Conservation (phyloP, 148 eudicot genomes). For the Tetragonia tetragonoides region DNA sequence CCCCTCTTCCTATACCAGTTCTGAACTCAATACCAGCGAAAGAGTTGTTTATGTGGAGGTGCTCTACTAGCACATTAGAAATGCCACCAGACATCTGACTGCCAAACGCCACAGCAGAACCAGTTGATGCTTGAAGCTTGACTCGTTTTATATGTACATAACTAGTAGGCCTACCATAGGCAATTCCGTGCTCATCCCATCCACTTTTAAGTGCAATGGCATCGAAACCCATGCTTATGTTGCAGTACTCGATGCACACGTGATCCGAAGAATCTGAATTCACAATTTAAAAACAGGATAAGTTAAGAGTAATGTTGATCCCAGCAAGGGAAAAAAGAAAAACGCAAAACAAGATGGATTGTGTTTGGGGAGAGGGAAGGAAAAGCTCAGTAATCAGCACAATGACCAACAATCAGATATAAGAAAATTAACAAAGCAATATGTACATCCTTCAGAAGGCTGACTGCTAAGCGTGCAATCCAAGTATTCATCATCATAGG, state of each 20-base stretch:
- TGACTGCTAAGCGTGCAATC: background rate
- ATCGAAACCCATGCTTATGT: slow-evolving; percentile 49
- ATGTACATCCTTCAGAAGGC: background rate
- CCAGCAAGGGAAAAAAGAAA: background rate
- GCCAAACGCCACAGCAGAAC: slow-evolving; percentile 50
- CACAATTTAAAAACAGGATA: slow-evolving; percentile 7
- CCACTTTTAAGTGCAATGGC: slow-evolving; percentile 57
- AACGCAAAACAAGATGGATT: no score
- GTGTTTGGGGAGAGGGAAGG: background rate
- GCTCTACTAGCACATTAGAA: slow-evolving; percentile 33
- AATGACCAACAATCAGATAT: background rate
- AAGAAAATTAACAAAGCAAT: background rate
- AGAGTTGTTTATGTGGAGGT: slow-evolving; percentile 34
- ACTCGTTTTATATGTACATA: slow-evolving; percentile 44
- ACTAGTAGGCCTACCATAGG: slow-evolving; percentile 39
- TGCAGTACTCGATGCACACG: slow-evolving; percentile 45
- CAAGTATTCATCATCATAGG: background rate
- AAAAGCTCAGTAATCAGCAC: background rate
- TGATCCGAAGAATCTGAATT: slow-evolving; percentile 51
- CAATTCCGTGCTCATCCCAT: slow-evolving; percentile 54
- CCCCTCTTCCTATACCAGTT: slow-evolving; percentile 49
- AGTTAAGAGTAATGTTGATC: background rate
- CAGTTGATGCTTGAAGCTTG: slow-evolving; percentile 42
- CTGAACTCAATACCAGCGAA: slow-evolving; percentile 41
- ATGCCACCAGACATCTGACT: slow-evolving; percentile 63